Base-by-base conservation (phyloP, 805 yeast species). In the Yarrowia alimentaria region DNA sequence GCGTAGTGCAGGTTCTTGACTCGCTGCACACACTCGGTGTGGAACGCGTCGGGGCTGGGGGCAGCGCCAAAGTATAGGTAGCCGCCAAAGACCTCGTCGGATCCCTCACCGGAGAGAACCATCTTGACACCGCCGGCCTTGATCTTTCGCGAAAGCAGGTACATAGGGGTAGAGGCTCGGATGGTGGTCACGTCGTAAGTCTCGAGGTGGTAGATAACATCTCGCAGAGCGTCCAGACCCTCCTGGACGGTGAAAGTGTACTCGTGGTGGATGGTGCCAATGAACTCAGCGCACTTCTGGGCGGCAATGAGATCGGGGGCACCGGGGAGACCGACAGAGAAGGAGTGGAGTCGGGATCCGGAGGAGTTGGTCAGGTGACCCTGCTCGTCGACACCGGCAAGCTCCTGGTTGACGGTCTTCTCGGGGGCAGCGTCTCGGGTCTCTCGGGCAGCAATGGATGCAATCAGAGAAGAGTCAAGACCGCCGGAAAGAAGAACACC, bases 61-160 rank as follows among this genome's bases (percentile, higher is more conserved):
- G 99, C 99, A 65, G 85, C 81, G 48, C 96, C 98, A 65, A 93
- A 93, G 76, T 93, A 93, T 61, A 93, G 74, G 78, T 93, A 93
- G 52, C 99, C 99, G 61, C 99, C 99, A 66, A 93, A 93, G 68
- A 93, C 84, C 76, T 93, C 99, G 70, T 93, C 99, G 21, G 97
- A 88, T 57, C 99, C 99, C 73, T 93, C 99, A 66, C 99, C 99
- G 29, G 96, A 86, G 53, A 93, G 74, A 31, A 93, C 99, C 99
- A 93, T 93, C 81, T 93, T 93, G 62, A 93, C 96, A 69, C 99
- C 99, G 72, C 91, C 97, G 48, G 99, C 99, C 76, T 93, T 93
- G 75, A 93, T 93, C 75, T 93, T 93, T 70, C 99, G 80, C 12
- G 95, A 84, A 59, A 93, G 75, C 62, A 93, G 74, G 76, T 90